phyloP scores from a whole-genome alignment of 345 rosid species.

The Mangifera indica region DNA sequence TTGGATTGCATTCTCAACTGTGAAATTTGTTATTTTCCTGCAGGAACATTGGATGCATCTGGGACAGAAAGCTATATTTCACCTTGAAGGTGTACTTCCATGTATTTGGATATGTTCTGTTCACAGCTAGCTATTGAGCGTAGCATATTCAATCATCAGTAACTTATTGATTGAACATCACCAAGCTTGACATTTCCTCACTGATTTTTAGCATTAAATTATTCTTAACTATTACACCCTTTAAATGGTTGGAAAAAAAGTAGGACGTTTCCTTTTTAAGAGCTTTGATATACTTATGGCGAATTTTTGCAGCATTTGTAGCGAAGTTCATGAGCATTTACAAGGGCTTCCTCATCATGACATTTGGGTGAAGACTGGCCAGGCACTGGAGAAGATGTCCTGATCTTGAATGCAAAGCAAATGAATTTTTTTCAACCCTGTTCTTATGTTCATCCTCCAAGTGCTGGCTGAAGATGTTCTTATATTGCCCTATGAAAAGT shows the following conservation, averaged over 20 bases:
- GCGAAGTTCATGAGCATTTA: slow-evolving; percentile 97
- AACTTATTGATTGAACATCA: not conserved
- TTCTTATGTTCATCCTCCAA: not conserved
- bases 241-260: too few species aligned
- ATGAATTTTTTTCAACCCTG: not conserved
- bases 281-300: slow-evolving; percentile 1
- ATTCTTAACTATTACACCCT: not conserved
- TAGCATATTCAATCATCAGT: too few species aligned
- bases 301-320: slow-evolving; percentile 64
- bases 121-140: not conserved
- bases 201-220: not conserved
- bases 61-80: slow-evolving; percentile 94
- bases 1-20: slow-evolving; percentile 8
- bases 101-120: slow-evolving; percentile 7
- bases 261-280: not conserved
- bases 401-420: not conserved
- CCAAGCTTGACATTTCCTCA: not conserved
- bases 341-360: slow-evolving; percentile 74
- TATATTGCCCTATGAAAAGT: not conserved
- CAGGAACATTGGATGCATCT: slow-evolving; percentile 89
- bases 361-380: slow-evolving; percentile 58
- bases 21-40: slow-evolving; percentile 15
- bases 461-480: not conserved
- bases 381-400: not conserved
- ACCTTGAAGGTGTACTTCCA: slow-evolving; percentile 71